Conservation (phyloP, 2,329 filamentous ascomycete genomes). For the Moelleriella libera region DNA sequence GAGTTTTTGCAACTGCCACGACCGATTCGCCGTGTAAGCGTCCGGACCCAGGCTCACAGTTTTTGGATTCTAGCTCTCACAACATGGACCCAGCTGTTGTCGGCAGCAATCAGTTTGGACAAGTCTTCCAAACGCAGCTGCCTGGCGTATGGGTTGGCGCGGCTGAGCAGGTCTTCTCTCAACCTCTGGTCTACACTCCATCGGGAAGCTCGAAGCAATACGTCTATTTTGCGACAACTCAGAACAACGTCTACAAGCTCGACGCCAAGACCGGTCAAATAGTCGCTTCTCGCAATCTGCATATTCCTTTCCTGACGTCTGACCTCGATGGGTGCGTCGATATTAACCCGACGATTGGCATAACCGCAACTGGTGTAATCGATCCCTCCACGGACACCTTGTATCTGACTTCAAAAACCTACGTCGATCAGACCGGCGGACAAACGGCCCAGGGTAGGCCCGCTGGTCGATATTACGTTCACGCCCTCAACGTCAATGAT, state of each 20-base stretch:
- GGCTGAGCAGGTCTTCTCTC: slow-evolving; percentile 37
- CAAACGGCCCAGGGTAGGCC: slow-evolving; percentile 17
- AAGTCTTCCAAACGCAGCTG: slow-evolving; percentile 36
- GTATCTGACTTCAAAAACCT: slow-evolving; percentile 29
- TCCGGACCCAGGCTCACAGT: too few relatives aligned
- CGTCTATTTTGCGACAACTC: slow-evolving; percentile 40
- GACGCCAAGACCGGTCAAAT: slow-evolving; percentile 39
- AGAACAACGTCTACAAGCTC: slow-evolving; percentile 43
- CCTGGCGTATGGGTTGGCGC: slow-evolving; percentile 36
- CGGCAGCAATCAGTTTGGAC: slow-evolving; percentile 36
- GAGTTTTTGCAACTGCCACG: slow-evolving; percentile 8
- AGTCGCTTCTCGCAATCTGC: slow-evolving; percentile 29
- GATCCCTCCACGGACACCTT: slow-evolving; percentile 28
- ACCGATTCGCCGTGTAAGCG: too few relatives aligned
- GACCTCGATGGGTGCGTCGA: slow-evolving; percentile 34
- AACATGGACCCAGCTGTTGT: slow-evolving; percentile 49
- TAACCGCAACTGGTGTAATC: slow-evolving; percentile 31
- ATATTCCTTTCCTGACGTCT: slow-evolving; percentile 32
- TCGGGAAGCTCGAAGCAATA: slow-evolving; percentile 30
- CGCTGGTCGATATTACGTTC: slow-evolving; percentile 20
- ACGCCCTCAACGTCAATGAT: slow-evolving; percentile 23
- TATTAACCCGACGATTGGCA: slow-evolving; percentile 30
- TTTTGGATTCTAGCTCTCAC: slow-evolving; percentile 27
- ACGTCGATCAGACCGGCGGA: slow-evolving; percentile 16
- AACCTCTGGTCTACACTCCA: slow-evolving; percentile 35